Evolutionary conservation across 2,329 filamentous ascomycete species (phyloP).

Genomic region (Paracorniculantispora psalliotae): DNA sequence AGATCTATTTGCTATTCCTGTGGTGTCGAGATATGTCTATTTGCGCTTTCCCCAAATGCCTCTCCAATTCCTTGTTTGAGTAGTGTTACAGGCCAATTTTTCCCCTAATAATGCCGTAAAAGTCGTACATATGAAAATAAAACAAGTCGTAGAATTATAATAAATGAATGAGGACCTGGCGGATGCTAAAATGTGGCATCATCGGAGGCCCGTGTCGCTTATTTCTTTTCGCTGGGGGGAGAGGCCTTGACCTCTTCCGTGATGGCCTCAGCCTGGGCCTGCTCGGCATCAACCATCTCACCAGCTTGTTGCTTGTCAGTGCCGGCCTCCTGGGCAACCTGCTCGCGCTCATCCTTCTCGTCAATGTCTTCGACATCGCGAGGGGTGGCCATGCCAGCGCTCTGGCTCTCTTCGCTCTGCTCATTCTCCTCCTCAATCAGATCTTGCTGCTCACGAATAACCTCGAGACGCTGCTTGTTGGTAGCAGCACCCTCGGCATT

Average conservation of each 20-base stretch:
- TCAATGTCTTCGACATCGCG: slow-evolving; percentile 91
- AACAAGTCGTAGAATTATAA: slow-evolving; percentile 15
- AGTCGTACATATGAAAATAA: slow-evolving; percentile 16
- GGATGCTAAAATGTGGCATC: neutral
- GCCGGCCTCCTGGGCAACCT: slow-evolving; percentile 44
- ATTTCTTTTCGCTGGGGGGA: slow-evolving; percentile 9
- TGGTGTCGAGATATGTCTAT: slow-evolving; percentile 16
- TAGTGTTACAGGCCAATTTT: slow-evolving; percentile 13
- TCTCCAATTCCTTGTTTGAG: slow-evolving; percentile 12
- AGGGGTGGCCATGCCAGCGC: slow-evolving; percentile 66
- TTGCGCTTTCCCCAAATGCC: slow-evolving; percentile 12
- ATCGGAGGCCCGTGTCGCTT: neutral
- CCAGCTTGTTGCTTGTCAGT: slow-evolving; percentile 44
- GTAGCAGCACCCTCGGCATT: slow-evolving; percentile 94
- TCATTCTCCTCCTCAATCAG: slow-evolving; percentile 95
- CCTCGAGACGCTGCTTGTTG: slow-evolving; percentile 97
- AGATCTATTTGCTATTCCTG: slow-evolving; percentile 14
- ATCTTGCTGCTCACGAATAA: slow-evolving; percentile 96
- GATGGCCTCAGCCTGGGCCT: neutral
- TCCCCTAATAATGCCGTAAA: slow-evolving; percentile 12
- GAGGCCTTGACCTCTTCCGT: neutral
- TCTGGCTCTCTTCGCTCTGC: slow-evolving; percentile 78
- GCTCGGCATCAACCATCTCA: slow-evolving; percentile 52
- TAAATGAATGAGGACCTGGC: slow-evolving; percentile 3
- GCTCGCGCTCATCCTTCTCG: slow-evolving; percentile 74